A percentile compares a stretch with the other conserved stretches of the same genome.
These are phyloP conservation scores for Graphiopsis chlorocephala DNA, from an alignment of 2,329 filamentous ascomycete species.

Conservation along the genomic window DNA sequence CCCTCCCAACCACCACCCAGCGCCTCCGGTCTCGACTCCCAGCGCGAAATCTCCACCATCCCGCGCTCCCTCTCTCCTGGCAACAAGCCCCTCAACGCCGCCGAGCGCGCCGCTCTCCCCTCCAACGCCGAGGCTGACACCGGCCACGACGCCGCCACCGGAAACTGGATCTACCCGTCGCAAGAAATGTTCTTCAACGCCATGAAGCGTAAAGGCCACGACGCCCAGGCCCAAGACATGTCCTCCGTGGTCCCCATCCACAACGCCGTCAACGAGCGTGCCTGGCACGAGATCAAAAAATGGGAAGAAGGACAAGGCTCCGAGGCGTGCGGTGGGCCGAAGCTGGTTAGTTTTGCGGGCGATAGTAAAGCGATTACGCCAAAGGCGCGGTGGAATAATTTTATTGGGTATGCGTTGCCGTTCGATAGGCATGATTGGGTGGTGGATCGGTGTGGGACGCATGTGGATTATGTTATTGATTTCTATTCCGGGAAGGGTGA, in stretches of 20 bases:
- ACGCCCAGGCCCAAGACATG: conserved; percentile 72
- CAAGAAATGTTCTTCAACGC: conserved; percentile 98
- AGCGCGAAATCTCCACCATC: conserved; percentile 77
- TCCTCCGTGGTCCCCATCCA: conserved; percentile 91
- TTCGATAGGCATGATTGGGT: conserved; percentile 99
- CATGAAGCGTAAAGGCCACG: conserved; percentile 86
- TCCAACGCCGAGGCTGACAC: conserved; percentile 79
- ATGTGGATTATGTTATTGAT: conserved; percentile 94
- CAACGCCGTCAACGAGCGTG: conserved; percentile 96
- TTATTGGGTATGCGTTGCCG: conserved; percentile 80
- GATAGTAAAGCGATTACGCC: conserved; percentile 65
- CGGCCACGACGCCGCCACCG: conserved; percentile 63
- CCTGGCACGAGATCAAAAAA: conserved; percentile 84
- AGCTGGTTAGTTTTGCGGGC: conserved; percentile 79
- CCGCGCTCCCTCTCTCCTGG: conserved; percentile 45
- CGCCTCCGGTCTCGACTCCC: conserved; percentile 53
- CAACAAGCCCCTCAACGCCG: conserved; percentile 38
- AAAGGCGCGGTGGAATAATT: conserved; percentile 74
- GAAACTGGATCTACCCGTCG: conserved; percentile 96
- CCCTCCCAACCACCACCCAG: conserved; percentile 34
- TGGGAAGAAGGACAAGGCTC: conserved; percentile 72
- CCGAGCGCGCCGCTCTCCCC: conserved; percentile 39
- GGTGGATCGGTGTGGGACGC: conserved; percentile 81
- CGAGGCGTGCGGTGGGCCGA: conserved; percentile 73
- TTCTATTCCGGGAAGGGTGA: conserved; percentile 75